A percentile compares a stretch with the other conserved stretches of the same genome.
phyloP scores from a whole-genome alignment of 352 stramenopile genomes.

The Blastocystis sp. region DNA sequence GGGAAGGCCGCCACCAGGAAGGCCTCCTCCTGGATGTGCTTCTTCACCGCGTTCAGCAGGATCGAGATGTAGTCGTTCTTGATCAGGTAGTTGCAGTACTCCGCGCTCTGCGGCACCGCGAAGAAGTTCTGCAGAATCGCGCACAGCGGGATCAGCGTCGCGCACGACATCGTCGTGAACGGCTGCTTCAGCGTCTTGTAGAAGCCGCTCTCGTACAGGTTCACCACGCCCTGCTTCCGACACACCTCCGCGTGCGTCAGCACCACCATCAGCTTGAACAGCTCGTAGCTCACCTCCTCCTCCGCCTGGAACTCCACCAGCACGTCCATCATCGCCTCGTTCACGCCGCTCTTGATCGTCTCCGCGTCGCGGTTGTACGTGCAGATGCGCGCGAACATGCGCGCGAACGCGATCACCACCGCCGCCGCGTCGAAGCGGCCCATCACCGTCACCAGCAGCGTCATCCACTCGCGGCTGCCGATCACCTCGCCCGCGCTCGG shows the following conservation, averaged over 20 bases:
- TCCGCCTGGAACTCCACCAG: constrained; percentile 66
- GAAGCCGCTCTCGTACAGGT: constrained; percentile 60
- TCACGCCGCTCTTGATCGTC: constrained; percentile 38
- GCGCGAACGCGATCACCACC: constrained; percentile 20
- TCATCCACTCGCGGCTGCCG: constrained; percentile 38
- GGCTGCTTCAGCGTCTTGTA: constrained; percentile 64
- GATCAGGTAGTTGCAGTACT: constrained; percentile 68
- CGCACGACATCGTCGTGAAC: constrained; percentile 19
- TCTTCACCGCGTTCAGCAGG: constrained; percentile 54
- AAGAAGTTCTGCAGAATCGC: constrained; percentile 57
- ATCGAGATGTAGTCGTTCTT: constrained; percentile 68
- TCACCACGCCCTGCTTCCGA: constrained; percentile 12
- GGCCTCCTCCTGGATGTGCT: constrained; percentile 2
- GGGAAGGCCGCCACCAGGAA: constrained; percentile 64
- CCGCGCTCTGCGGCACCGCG: constrained; percentile 17
- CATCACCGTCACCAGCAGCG: constrained; percentile 38
- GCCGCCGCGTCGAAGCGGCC: constrained; percentile 30
- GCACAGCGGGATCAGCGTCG: constrained; percentile 50
- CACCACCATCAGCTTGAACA: constrained; percentile 51
- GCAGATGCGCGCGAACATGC: constrained; percentile 54
- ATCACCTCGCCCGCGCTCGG: constrained; percentile 26
- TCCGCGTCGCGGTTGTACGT: constrained; percentile 6
- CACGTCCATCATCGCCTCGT: constrained; percentile 15
- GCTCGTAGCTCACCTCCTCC: constrained; percentile 30
- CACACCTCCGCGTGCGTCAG: constrained; percentile 23